phyloP scores from a whole-genome alignment of 2,329 filamentous ascomycete species.

The Diaporthe batatas region DNA sequence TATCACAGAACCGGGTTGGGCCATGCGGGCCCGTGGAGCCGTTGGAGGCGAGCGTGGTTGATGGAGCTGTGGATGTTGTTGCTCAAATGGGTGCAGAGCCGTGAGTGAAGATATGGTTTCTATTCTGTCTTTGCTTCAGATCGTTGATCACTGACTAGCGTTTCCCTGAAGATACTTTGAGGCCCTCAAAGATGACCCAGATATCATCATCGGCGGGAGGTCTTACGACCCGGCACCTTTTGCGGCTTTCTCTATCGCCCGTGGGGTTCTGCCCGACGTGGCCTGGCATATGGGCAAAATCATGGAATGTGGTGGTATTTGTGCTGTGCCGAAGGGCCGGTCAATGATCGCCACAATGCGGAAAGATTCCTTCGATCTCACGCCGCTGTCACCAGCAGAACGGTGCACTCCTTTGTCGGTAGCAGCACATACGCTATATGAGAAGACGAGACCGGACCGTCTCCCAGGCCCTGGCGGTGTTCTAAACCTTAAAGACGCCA shows the following conservation, averaged over 20 bases:
- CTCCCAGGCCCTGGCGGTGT: not conserved
- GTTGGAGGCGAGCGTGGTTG: not conserved
- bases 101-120: not conserved
- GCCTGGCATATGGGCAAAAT: slow-evolving; percentile 24
- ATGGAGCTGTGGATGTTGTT: slow-evolving; percentile 3
- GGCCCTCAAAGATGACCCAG: not conserved
- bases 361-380: slow-evolving; percentile 3
- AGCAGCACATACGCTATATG: slow-evolving; percentile 4
- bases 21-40: slow-evolving; percentile 3
- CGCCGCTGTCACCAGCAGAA: not conserved
- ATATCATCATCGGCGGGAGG: not conserved
- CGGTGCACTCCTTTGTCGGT: slow-evolving; percentile 2
- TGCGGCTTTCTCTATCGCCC: not conserved
- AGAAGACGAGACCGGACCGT: not conserved
- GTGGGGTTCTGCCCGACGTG: not conserved
- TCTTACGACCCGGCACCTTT: slow-evolving; percentile 4
- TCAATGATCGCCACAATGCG: slow-evolving; percentile 16
- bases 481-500: not conserved
- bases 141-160: too few relatives aligned
- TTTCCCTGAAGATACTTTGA: not conserved
- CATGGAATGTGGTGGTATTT: slow-evolving; percentile 14
- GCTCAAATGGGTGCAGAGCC: slow-evolving; percentile 21
- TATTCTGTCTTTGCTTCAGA: too few relatives aligned
- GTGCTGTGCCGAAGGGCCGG: not conserved
- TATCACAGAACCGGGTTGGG: not conserved